phyloP scores from a whole-genome alignment of 2,329 filamentous ascomycete species.

The Xylaria multiplex region DNA sequence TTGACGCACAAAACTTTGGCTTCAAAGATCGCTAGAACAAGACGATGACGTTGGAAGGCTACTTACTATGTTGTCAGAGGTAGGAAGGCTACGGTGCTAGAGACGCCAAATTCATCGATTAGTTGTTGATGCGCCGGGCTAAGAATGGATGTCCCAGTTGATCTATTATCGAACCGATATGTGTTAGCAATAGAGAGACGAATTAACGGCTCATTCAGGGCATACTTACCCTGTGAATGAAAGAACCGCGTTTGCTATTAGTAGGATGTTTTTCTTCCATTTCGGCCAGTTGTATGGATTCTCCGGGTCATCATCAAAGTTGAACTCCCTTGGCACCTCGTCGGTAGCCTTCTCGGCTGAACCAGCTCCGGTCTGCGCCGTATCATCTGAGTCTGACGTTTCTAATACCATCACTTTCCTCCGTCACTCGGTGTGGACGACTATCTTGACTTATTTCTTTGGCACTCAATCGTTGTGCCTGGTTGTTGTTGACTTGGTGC shows the following conservation, averaged over 20 bases:
- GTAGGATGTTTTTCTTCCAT: constrained; percentile 54
- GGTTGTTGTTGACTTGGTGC: not conserved
- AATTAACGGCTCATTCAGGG: not conserved
- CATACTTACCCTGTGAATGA: constrained; percentile 55
- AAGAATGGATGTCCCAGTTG: constrained; percentile 65
- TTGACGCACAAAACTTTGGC: not conserved
- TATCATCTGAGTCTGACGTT: constrained; percentile 22
- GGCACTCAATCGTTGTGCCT: not conserved
- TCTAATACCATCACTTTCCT: constrained; percentile 9
- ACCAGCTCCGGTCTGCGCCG: not conserved
- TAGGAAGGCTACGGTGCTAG: constrained; percentile 65
- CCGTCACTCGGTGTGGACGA: not conserved
- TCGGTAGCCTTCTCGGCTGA: not conserved
- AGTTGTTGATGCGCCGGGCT: constrained; percentile 59
- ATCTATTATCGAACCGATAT: constrained; percentile 50
- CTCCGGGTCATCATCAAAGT: constrained; percentile 54
- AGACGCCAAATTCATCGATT: constrained; percentile 63
- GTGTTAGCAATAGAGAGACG: constrained; percentile 15
- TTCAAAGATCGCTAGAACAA: not conserved
- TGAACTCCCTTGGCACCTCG: constrained; percentile 23
- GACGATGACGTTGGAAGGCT: no score
- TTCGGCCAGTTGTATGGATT: constrained; percentile 64
- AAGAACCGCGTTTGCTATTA: constrained; percentile 52
- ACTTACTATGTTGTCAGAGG: constrained; percentile 64
- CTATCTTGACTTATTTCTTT: not conserved